Percentiles rank a stretch among this genome's conserved stretches.
These are phyloP conservation scores for Arthroderma uncinatum DNA, from an alignment of 2,329 filamentous ascomycete genomes.

Conservation along the genomic window DNA sequence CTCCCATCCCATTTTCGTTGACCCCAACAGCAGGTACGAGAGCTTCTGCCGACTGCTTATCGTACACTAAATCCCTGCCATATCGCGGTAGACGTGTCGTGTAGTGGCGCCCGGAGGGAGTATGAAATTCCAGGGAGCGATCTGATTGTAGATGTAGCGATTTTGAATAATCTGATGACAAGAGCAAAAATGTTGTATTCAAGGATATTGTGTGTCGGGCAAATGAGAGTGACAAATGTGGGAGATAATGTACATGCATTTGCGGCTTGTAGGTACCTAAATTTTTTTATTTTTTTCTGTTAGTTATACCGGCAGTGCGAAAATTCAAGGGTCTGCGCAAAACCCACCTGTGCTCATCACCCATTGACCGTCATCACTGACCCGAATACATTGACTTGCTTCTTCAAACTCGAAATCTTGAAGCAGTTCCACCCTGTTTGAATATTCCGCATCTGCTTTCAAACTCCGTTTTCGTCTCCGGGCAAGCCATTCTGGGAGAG, in stretches of 20 bases:
- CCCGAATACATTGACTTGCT: constrained; percentile 77
- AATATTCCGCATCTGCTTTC: constrained; percentile 85
- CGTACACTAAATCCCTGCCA: constrained; percentile 79
- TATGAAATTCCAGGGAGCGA: constrained; percentile 86
- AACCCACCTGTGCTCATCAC: constrained; percentile 75
- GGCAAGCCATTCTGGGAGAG: constrained; percentile 90
- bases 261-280: constrained; percentile 60
- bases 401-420: constrained; percentile 98
- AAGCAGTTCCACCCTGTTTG: constrained; percentile 83
- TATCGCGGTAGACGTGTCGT: constrained; percentile 83
- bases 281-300: background rate
- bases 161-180: constrained; percentile 87
- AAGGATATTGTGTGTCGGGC: constrained; percentile 82
- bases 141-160: constrained; percentile 88
- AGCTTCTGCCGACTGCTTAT: constrained; percentile 69
- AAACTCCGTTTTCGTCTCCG: constrained; percentile 78
- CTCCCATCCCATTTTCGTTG: constrained; percentile 72
- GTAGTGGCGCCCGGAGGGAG: constrained; percentile 76
- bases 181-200: constrained; percentile 80
- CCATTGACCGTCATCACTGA: constrained; percentile 95
- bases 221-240: constrained; percentile 87
- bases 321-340: background rate
- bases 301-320: background rate
- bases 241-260: constrained; percentile 91
- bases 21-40: constrained; percentile 80